Percentiles rank a stretch among this genome's conserved stretches.
phyloP scores from a whole-genome alignment of 495 filamentous ascomycete genomes.

The Chlorociboria aeruginascens region DNA sequence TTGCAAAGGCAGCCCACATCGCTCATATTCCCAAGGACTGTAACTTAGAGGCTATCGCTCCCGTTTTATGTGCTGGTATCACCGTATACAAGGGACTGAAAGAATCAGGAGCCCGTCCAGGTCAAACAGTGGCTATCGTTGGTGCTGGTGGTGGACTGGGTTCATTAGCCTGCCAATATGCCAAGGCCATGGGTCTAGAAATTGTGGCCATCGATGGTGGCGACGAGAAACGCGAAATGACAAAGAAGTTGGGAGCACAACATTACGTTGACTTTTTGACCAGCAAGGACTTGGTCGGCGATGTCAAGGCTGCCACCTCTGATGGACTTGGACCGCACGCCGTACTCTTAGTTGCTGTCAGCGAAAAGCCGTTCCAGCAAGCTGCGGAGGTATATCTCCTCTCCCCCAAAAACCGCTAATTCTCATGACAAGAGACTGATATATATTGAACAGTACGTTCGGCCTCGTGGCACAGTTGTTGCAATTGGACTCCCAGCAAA shows the following conservation, averaged over 20 bases:
- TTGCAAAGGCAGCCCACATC: conserved; percentile 75
- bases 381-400: conserved; percentile 42
- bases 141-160: conserved; percentile 85
- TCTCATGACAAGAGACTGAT: too few relatives aligned
- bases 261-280: conserved; percentile 68
- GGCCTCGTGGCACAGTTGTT: conserved; percentile 65
- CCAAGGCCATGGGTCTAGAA: conserved; percentile 75
- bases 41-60: conserved; percentile 64
- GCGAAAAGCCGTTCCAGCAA: conserved; percentile 90
- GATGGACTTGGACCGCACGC: conserved; percentile 81
- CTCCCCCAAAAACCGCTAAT: conserved; percentile 32
- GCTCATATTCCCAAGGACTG: conserved; percentile 66
- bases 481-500: conserved; percentile 75
- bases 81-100: conserved; percentile 92
- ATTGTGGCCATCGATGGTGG: conserved; percentile 71
- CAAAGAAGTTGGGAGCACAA: conserved; percentile 51
- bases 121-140: conserved; percentile 74
- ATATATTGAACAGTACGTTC: conserved; percentile 23
- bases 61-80: conserved; percentile 78
- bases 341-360: conserved; percentile 72
- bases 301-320: conserved; percentile 65
- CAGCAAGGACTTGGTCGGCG: conserved; percentile 62
- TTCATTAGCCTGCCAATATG: conserved; percentile 73
- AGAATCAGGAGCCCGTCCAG: conserved; percentile 60
- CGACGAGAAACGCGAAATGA: conserved; percentile 63